Base-by-base conservation (phyloP, 805 yeast species). In the Teunomyces kruisii region DNA sequence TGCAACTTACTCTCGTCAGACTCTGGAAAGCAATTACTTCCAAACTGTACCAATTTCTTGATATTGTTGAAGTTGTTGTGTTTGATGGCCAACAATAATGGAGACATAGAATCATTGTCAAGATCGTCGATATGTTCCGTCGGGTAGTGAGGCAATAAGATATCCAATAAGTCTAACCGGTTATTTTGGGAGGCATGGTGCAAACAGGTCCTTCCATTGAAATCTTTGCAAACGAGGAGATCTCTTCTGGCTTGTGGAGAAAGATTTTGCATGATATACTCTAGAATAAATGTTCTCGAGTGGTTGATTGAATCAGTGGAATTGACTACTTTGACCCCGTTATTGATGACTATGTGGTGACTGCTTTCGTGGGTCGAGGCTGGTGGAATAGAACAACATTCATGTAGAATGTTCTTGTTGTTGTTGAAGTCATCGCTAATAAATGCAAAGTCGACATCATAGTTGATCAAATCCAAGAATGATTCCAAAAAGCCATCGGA, bases 21-120 rank as follows among this genome's bases (percentile, higher is more conserved):
- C 49, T 75, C 77, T 6, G 76, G 75, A 39, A 56, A 65, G 33
- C 69, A 63, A 43, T 62, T 65, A 44, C 70, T 54, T 4, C 75
- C 75, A 42, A 54, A 50, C 33, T 62, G 55, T 9, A 69, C 60
- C 32, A 72, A 61, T 40, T 56, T 59, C 26, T 60, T 54, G 13
- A 70, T 61, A 6, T 62, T 64, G 6, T 63, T 78, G 9, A 80
- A 72, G 55, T 85, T 82, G 45, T 83, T 77, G 54, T 81, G 79
- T 41, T 83, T 81, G 26, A 94, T 86, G 1, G 97, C 85, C 54
- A 89, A 72, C 33, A 91, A 68, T 45, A 94, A 67, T 0, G 98
- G 95, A 0, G 96, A 83, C 78, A 84, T 82, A 2, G 91, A 84
- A 50, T 82, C 86, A 53, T 83, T 83, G 58, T 87, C 94, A 46